Evolutionary conservation across 2,329 filamentous ascomycete genomes (phyloP).

Genomic region (Exserohilum rostratum): DNA sequence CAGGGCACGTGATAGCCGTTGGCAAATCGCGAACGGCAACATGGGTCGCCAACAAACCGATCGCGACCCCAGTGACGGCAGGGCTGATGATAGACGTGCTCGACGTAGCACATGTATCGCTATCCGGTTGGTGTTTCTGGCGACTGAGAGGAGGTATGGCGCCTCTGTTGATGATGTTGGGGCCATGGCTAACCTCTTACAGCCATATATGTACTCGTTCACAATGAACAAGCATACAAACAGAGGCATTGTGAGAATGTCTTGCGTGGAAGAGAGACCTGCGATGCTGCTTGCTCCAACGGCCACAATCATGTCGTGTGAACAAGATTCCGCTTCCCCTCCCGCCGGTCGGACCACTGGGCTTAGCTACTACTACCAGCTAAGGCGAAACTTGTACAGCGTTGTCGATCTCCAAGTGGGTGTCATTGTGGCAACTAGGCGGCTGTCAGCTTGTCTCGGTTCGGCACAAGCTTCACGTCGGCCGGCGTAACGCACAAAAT

Average conservation of each 20-base stretch:
- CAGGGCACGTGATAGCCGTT: slow-evolving; percentile 29
- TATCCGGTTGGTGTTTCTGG: background rate
- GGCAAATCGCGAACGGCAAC: slow-evolving; percentile 34
- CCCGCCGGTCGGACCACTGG: background rate
- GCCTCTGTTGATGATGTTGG: background rate
- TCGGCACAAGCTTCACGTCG: background rate
- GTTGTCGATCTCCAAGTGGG: background rate
- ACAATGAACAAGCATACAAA: slow-evolving; percentile 8
- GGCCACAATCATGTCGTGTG: background rate
- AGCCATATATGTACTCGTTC: background rate
- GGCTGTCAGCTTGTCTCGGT: background rate
- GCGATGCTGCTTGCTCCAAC: background rate
- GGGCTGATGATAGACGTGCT: slow-evolving; percentile 38
- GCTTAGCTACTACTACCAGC: background rate
- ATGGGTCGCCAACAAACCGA: slow-evolving; percentile 36
- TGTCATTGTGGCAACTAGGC: background rate
- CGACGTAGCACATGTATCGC: slow-evolving; percentile 40
- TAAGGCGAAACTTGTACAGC: background rate
- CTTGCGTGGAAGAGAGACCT: background rate
- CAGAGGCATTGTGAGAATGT: background rate
- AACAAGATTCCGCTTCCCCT: background rate
- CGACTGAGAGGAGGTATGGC: background rate
- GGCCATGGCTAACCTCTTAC: slow-evolving; percentile 1
- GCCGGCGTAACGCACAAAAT: background rate
- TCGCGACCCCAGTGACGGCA: slow-evolving; percentile 42